phyloP scores from a whole-genome alignment of 805 yeast species.

The Saccharomycopsis vini region DNA sequence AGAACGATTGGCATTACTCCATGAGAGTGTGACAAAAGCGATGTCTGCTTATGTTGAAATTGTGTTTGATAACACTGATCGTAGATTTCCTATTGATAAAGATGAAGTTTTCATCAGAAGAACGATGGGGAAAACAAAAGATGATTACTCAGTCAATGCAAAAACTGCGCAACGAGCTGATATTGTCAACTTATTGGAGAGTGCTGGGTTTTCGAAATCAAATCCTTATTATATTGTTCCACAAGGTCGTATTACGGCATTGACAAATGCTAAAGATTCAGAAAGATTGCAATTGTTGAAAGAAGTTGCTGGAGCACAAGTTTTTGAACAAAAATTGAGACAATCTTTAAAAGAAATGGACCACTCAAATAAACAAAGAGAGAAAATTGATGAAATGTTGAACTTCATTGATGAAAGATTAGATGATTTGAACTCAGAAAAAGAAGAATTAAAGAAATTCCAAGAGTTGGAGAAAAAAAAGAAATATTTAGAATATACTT shows the following conservation, averaged over 20 bases:
- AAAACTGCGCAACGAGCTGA: slow-evolving; percentile 73
- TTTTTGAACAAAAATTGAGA: slow-evolving; percentile 71
- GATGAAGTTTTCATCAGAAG: slow-evolving; percentile 70
- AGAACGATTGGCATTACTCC: slow-evolving; percentile 78
- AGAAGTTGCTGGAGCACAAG: slow-evolving; percentile 91
- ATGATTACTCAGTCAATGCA: slow-evolving; percentile 79
- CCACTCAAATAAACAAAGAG: slow-evolving; percentile 58
- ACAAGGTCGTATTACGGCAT: slow-evolving; percentile 81
- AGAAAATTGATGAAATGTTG: slow-evolving; percentile 66
- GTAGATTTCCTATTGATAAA: slow-evolving; percentile 61
- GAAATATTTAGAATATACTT: slow-evolving; percentile 63
- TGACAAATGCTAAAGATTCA: slow-evolving; percentile 81
- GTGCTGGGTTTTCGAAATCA: slow-evolving; percentile 84
- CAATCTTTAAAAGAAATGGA: slow-evolving; percentile 77
- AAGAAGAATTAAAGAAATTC: slow-evolving; percentile 60
- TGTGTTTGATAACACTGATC: slow-evolving; percentile 70
- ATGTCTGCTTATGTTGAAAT: slow-evolving; percentile 92
- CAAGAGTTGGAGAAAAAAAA: slow-evolving; percentile 60
- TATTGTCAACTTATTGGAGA: slow-evolving; percentile 71
- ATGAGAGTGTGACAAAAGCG: slow-evolving; percentile 84
- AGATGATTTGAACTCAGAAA: slow-evolving; percentile 72
- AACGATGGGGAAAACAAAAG: slow-evolving; percentile 88
- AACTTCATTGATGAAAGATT: slow-evolving; percentile 61
- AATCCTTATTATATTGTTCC: slow-evolving; percentile 96
- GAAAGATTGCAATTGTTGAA: slow-evolving; percentile 74